These are phyloP conservation scores for Hordeum pubiflorum DNA, from an alignment of 202 grass and related monocot genomes.

Conservation along the genomic window DNA sequence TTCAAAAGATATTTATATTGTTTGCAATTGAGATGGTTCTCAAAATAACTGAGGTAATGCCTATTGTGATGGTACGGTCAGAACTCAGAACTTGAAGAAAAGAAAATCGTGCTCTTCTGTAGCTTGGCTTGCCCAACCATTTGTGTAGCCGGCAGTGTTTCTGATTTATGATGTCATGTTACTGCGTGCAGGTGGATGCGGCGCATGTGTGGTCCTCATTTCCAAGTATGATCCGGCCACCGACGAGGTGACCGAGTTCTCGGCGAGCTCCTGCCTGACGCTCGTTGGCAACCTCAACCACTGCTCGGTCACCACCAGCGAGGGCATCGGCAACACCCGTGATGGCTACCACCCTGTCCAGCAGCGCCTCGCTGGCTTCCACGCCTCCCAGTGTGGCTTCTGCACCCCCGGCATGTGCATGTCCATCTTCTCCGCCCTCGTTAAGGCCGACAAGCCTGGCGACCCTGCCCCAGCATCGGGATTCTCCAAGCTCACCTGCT, in stretches of 20 bases:
- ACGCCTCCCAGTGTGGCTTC: conserved; percentile 67
- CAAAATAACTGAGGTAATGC: not conserved
- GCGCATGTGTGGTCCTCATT: conserved; percentile 73
- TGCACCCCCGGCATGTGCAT: conserved; percentile 72
- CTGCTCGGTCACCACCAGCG: conserved; percentile 56
- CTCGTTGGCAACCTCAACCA: conserved; percentile 39
- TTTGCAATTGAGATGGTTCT: not conserved
- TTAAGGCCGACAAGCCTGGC: conserved; percentile 49
- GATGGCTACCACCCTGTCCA: conserved; percentile 68
- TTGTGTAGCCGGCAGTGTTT: not conserved
- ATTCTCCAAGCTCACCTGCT: conserved; percentile 56
- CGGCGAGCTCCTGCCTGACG: conserved; percentile 61
- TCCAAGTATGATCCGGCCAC: conserved; percentile 49
- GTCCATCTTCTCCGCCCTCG: conserved; percentile 59
- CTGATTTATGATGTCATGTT: not conserved
- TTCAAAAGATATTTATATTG: not conserved
- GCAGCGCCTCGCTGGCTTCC: conserved; percentile 55
- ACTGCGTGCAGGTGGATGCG: conserved; percentile 54
- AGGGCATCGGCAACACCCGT: conserved; percentile 57
- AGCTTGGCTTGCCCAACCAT: not conserved
- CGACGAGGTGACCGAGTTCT: conserved; percentile 51
- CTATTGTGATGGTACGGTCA: not conserved
- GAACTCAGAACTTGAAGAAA: not conserved
- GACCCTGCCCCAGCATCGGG: conserved; percentile 28
- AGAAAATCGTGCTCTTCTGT: not conserved